These are phyloP conservation scores for Linderniella brevidens DNA, from an alignment of 257 asterid species.

Conservation along the genomic window DNA sequence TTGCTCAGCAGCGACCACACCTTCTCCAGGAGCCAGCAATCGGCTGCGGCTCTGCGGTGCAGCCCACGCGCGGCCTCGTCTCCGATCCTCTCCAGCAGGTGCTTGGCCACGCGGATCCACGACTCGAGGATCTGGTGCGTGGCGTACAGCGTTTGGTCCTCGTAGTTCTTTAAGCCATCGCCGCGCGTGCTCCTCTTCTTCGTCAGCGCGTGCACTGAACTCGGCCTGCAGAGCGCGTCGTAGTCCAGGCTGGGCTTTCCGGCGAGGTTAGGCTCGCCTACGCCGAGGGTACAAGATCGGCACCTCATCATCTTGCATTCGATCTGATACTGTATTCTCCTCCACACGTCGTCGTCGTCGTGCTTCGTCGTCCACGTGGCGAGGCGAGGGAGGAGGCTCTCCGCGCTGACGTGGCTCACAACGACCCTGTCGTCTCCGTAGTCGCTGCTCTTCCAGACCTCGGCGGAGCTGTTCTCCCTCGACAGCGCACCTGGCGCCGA, in stretches of 20 bases:
- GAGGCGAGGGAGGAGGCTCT: conserved; percentile 56
- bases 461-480: conserved; percentile 55
- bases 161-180: conserved; percentile 24
- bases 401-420: conserved; percentile 62
- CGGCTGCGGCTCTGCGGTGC: conserved; percentile 28
- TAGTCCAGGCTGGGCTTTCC: conserved; percentile 74
- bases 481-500: conserved; percentile 26
- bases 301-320: conserved; percentile 68
- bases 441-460: conserved; percentile 70
- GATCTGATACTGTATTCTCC: conserved; percentile 43
- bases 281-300: conserved; percentile 53
- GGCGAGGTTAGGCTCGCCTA: conserved; percentile 77
- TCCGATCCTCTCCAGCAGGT: conserved; percentile 25
- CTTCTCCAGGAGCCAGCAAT: conserved; percentile 57
- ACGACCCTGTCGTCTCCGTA: conserved; percentile 37
- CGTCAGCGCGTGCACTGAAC: conserved; percentile 46
- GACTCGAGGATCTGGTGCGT: conserved; percentile 65
- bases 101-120: conserved; percentile 44
- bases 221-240: conserved; percentile 67
- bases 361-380: conserved; percentile 53
- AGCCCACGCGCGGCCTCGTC: conserved; percentile 25
- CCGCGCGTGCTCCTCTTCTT: conserved; percentile 23
- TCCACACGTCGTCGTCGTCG: conserved; percentile 31
- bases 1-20: conserved; percentile 39
- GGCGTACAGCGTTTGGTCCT: conserved; percentile 45